A percentile compares a stretch with the other conserved stretches of the same genome.
Evolutionary conservation across 768 basidiomycete genomes (phyloP).

Genomic region (Leccinum imitatum): DNA sequence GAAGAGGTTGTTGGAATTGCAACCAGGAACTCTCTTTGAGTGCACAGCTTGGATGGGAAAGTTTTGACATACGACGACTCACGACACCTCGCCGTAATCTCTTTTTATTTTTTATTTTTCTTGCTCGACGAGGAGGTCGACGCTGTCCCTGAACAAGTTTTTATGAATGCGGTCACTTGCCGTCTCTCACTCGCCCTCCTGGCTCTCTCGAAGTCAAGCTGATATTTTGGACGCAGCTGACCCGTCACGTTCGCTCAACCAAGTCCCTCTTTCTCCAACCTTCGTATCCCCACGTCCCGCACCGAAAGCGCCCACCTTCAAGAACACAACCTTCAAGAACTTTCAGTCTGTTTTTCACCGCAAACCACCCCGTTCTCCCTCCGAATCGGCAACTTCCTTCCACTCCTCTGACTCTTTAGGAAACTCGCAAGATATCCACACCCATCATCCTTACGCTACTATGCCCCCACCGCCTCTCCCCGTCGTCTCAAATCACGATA

Average conservation of each 20-base stretch:
- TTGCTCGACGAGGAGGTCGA: background rate
- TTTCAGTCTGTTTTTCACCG: constrained; percentile 57
- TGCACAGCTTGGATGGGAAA: background rate
- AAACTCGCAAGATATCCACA: constrained; percentile 36
- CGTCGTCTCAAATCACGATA: constrained; percentile 65
- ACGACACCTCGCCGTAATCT: constrained; percentile 6
- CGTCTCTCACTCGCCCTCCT: constrained; percentile 27
- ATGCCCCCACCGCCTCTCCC: constrained; percentile 69
- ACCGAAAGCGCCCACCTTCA: constrained; percentile 33
- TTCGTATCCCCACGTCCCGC: constrained; percentile 38
- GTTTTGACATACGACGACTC: constrained; percentile 5
- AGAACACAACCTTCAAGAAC: constrained; percentile 34
- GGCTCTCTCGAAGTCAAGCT: constrained; percentile 40
- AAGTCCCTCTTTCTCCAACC: constrained; percentile 45
- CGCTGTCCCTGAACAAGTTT: background rate
- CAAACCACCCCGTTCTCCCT: constrained; percentile 42
- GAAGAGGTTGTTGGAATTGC: background rate
- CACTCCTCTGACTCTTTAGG: constrained; percentile 44
- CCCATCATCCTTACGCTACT: constrained; percentile 53
- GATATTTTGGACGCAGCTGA: constrained; percentile 34
- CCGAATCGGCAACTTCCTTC: constrained; percentile 52
- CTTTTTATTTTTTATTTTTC: background rate
- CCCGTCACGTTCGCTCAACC: constrained; percentile 5
- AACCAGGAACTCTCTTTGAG: background rate
- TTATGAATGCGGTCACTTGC: constrained; percentile 37